phyloP scores from a whole-genome alignment of 805 yeast genomes.

The Lachancea sp. region DNA sequence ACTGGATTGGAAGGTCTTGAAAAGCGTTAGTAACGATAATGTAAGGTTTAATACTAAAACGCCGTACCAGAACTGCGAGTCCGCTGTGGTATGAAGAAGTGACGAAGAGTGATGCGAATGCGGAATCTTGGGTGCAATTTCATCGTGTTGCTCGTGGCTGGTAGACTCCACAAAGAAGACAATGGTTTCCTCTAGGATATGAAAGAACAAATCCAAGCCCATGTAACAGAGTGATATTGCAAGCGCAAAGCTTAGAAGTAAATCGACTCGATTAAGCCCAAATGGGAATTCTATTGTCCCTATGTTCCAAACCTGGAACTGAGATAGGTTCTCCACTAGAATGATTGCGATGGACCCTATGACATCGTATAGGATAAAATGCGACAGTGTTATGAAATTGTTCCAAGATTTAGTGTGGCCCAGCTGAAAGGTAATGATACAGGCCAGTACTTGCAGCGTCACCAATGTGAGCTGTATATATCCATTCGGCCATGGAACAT shows the following conservation, averaged over 20 bases:
- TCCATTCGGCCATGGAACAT: constrained; percentile 53
- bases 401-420: constrained; percentile 55
- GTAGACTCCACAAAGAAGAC: constrained; percentile 32
- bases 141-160: constrained; percentile 26
- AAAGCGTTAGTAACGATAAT: constrained; percentile 22
- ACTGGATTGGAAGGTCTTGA: constrained; percentile 25
- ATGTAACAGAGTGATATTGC: constrained; percentile 82
- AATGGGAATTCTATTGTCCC: constrained; percentile 82
- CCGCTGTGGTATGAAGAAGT: constrained; percentile 12
- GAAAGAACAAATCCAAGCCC: constrained; percentile 84
- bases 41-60: constrained; percentile 16
- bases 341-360: constrained; percentile 66
- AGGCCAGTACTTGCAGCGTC: constrained; percentile 45
- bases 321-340: constrained; percentile 73
- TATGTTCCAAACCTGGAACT: constrained; percentile 85
- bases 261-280: constrained; percentile 89
- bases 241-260: constrained; percentile 78
- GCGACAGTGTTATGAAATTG: constrained; percentile 72
- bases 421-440: constrained; percentile 49
- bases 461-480: constrained; percentile 54
- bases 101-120: constrained; percentile 29
- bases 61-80: constrained; percentile 23
- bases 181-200: constrained; percentile 71
- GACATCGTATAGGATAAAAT: constrained; percentile 80
- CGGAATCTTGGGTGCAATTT: constrained; percentile 29